These are phyloP conservation scores for Aspergillus sp. DNA, from an alignment of 2,329 filamentous ascomycete species.

Conservation along the genomic window DNA sequence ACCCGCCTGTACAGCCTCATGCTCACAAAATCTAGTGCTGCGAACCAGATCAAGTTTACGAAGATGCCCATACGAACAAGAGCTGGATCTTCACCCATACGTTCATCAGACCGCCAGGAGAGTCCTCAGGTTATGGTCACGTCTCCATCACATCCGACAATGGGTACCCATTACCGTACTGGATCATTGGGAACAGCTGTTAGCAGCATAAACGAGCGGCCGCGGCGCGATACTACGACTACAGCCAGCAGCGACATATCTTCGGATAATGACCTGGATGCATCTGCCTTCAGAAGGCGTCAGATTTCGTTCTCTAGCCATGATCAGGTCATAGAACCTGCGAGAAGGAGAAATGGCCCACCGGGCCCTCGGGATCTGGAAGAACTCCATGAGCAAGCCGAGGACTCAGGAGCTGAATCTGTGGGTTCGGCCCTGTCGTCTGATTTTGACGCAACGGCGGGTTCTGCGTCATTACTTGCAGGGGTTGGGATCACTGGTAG, in stretches of 20 bases:
- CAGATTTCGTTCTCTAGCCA: conserved; percentile 51
- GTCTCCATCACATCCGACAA: conserved; percentile 55
- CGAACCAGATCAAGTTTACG: conserved; percentile 90
- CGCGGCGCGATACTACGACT: conserved; percentile 63
- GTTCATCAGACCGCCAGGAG: conserved; percentile 52
- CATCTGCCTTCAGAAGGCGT: conserved; percentile 55
- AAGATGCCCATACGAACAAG: conserved; percentile 90
- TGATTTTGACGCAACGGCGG: conserved; percentile 56
- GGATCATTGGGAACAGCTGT: conserved; percentile 60
- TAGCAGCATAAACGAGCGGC: conserved; percentile 53
- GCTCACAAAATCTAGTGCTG: conserved; percentile 55
- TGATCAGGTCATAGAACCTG: conserved; percentile 39
- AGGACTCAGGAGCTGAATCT: conserved; percentile 52
- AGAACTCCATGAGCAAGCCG: conserved; percentile 43
- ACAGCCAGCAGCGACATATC: conserved; percentile 68
- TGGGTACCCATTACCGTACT: conserved; percentile 51
- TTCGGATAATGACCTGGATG: conserved; percentile 63
- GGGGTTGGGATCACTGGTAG: conserved; percentile 48
- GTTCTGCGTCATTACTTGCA: conserved; percentile 59
- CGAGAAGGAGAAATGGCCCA: conserved; percentile 29
- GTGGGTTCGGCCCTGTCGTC: conserved; percentile 53
- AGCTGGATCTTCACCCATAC: conserved; percentile 84
- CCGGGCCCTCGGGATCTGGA: conserved; percentile 32
- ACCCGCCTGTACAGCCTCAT: background rate
- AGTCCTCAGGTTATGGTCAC: conserved; percentile 54